Evolutionary conservation across 202 grass and related monocot genomes (phyloP), one percentile per base, ranked within the genome.

Genomic region (Sporobolus alterniflorus): DNA sequence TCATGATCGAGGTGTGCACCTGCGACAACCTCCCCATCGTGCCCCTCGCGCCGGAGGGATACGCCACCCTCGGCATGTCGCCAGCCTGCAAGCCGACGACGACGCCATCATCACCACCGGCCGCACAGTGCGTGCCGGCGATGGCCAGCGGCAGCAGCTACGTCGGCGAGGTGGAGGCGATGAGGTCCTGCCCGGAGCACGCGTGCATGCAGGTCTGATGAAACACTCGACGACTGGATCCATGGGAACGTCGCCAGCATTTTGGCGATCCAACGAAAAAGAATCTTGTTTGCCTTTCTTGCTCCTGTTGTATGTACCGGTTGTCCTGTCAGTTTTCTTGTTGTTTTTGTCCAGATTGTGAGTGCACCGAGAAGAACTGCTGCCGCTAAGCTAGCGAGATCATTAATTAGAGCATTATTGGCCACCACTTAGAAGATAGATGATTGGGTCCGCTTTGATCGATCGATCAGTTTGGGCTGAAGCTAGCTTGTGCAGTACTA

Each of bases 1-100:
- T 93, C 84, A 99, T 99, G 96, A 87, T 99, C 46, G 96, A 99
- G 87, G 79, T 99, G 61, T 99, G 93, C 91, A 94, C 91, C 82
- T 99, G 96, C 69, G 93, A 99, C 57, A 96, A 94, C 71, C 68
- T 99, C 59, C 96, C 96, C 4, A 55, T 96, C 21, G 34, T 98
- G 64, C 90, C 96, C 14, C 85, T 98, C 52, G 26, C 69, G 6
- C 78, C 65, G 36, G 78, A 29, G 0, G 65, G 31, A 31, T 21
- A 60, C 20, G 78, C 52, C 51, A 25, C 46, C 26, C 51, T 60
- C 67, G 51, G 52, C 67, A 55, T 71, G 39, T 39, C 10, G 26
- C 51, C 79, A 5, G 78, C 39, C 26, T 71, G 78, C 67, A 81
- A 71, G 52, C 42, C 11, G 11, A 14, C 52, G 18, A 9, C 62